A percentile compares a stretch with the other conserved stretches of the same genome.
phyloP scores from a whole-genome alignment of 345 rosid species.

The Fremontodendron californicum region DNA sequence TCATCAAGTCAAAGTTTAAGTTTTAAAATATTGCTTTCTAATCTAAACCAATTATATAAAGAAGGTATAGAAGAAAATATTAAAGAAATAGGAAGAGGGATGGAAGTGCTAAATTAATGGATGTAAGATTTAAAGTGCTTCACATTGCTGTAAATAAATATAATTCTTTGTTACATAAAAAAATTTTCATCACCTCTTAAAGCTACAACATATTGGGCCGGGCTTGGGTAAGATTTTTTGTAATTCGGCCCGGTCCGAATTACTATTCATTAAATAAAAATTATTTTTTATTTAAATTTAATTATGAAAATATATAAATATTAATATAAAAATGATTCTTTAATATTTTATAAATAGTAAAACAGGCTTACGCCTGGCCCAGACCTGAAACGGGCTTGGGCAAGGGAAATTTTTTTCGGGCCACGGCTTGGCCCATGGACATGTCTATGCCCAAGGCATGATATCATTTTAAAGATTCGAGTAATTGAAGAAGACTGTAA shows the following conservation, averaged over 20 bases:
- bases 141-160: neutral
- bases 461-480: slow-evolving; percentile 11
- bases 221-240: too few species aligned
- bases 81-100: slow-evolving; percentile 2
- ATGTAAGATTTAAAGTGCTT: slow-evolving; percentile 2
- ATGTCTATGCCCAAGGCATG: neutral
- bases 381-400: too few species aligned
- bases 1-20: neutral
- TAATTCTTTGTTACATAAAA: slow-evolving; percentile 7
- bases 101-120: neutral
- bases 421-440: too few species aligned
- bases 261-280: too few species aligned
- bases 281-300: too few species aligned
- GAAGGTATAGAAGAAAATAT: neutral
- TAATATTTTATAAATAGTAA: too few species aligned
- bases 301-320: too few species aligned
- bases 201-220: neutral
- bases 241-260: too few species aligned
- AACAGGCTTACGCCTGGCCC: too few species aligned
- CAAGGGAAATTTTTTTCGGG: too few species aligned
- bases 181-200: slow-evolving; percentile 3
- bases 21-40: neutral
- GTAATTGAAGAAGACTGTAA: slow-evolving; percentile 34
- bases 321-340: too few species aligned
- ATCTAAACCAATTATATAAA: neutral